phyloP scores from a whole-genome alignment of 2,329 filamentous ascomycete species.

The Corynespora cassiicola region DNA sequence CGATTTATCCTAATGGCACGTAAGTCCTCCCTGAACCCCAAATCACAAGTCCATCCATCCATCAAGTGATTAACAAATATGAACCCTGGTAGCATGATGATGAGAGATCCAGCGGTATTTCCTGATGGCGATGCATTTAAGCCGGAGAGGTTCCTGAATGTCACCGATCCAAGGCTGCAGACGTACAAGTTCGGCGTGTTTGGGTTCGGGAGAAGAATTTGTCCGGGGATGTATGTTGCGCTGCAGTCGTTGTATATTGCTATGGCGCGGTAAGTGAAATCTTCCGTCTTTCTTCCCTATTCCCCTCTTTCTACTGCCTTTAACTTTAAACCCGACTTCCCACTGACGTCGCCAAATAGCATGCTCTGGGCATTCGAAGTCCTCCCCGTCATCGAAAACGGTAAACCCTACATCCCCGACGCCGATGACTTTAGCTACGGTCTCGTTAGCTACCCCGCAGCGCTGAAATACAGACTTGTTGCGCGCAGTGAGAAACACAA shows the following conservation, averaged over 20 bases:
- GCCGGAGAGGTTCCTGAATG: constrained; percentile 11
- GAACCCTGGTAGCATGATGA: constrained; percentile 9
- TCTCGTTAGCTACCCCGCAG: constrained; percentile 12
- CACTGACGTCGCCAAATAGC: constrained; percentile 10
- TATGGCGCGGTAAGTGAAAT: constrained; percentile 11
- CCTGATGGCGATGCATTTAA: constrained; percentile 10
- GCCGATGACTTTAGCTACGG: constrained; percentile 13
- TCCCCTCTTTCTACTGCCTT: constrained; percentile 10
- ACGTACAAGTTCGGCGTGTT: constrained; percentile 13
- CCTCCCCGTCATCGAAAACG: constrained; percentile 12
- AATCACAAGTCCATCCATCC: constrained; percentile 7
- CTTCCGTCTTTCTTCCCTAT: constrained; percentile 6
- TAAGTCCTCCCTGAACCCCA: constrained; percentile 7
- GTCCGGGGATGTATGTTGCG: constrained; percentile 11
- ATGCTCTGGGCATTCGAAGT: constrained; percentile 13
- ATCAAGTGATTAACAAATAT: constrained; percentile 9
- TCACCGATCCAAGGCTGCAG: constrained; percentile 10
- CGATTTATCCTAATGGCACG: constrained; percentile 12
- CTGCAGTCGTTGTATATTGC: constrained; percentile 13
- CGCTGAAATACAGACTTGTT: constrained; percentile 14
- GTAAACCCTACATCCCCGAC: constrained; percentile 11
- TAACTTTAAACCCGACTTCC: constrained; percentile 8
- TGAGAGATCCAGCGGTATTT: constrained; percentile 12
- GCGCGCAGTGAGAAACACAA: constrained; percentile 12
- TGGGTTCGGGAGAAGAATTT: constrained; percentile 12